These are phyloP conservation scores for Glomus cerebriforme DNA, from an alignment of 192 early-diverging fungal genomes.

Conservation along the genomic window DNA sequence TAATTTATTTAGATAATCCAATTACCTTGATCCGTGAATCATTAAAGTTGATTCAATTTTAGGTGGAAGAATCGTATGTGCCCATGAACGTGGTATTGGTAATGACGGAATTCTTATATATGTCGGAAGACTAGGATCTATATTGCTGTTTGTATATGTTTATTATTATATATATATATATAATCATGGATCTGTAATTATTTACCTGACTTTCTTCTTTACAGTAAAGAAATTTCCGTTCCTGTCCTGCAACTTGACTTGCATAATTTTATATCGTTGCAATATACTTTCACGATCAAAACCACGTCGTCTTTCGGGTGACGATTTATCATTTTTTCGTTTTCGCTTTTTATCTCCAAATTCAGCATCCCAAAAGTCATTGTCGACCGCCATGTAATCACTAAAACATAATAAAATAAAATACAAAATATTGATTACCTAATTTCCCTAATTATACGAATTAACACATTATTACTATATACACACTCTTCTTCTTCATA, in stretches of 20 bases:
- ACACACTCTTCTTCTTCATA: constrained; percentile 80
- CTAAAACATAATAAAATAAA: constrained; percentile 49
- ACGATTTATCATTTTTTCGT: constrained; percentile 51
- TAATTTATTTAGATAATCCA: neutral
- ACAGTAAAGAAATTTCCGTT: constrained; percentile 85
- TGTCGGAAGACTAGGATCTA: constrained; percentile 84
- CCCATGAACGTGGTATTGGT: constrained; percentile 87
- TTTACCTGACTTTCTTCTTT: constrained; percentile 77
- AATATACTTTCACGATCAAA: constrained; percentile 70
- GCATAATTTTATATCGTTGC: constrained; percentile 84
- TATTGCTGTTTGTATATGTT: constrained; percentile 45
- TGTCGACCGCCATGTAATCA: constrained; percentile 80
- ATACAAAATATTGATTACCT: constrained; percentile 21
- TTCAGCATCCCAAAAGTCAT: constrained; percentile 81
- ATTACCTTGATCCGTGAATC: constrained; percentile 43
- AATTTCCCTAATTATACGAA: no score
- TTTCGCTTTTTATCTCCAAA: constrained; percentile 45
- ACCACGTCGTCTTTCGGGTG: constrained; percentile 36
- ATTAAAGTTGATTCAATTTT: constrained; percentile 22
- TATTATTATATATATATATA: neutral
- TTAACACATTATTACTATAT: neutral
- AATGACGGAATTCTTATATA: constrained; percentile 85
- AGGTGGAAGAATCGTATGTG: constrained; percentile 67
- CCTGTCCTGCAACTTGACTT: constrained; percentile 81
- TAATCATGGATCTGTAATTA: neutral